phyloP scores from a whole-genome alignment of 164 flowering plant species.

The Stephania cephalantha region DNA sequence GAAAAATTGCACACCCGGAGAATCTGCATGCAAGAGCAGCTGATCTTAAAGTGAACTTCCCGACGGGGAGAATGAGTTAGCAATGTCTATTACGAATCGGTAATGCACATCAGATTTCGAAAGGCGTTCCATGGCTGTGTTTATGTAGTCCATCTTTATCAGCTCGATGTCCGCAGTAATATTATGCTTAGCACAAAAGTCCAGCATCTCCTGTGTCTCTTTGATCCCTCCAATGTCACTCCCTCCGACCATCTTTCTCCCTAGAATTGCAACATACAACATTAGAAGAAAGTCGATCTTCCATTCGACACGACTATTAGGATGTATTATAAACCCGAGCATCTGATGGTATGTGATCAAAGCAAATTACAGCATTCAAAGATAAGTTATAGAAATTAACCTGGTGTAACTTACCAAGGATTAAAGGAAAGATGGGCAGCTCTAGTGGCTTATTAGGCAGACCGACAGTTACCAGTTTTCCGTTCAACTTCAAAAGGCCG shows the following conservation, averaged over 20 bases:
- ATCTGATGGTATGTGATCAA: neutral
- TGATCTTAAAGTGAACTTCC: neutral
- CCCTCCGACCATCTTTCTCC: slow-evolving; percentile 37
- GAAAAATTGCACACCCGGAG: neutral
- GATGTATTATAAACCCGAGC: neutral
- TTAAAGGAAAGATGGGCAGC: slow-evolving; percentile 36
- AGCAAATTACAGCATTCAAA: neutral
- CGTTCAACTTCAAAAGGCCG: slow-evolving; percentile 34
- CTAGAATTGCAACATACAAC: slow-evolving; percentile 11
- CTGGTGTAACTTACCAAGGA: slow-evolving; percentile 26
- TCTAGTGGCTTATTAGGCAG: slow-evolving; percentile 40
- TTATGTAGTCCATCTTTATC: slow-evolving; percentile 43
- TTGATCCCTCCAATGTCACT: slow-evolving; percentile 42
- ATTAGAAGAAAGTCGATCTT: neutral
- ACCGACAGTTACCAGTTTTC: slow-evolving; percentile 46
- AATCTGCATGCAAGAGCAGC: neutral
- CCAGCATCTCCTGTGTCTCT: slow-evolving; percentile 60
- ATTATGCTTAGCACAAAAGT: slow-evolving; percentile 44
- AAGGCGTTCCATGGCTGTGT: slow-evolving; percentile 52
- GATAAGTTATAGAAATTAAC: neutral
- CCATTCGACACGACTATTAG: neutral
- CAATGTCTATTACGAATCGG: slow-evolving; percentile 51
- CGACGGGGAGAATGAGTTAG: slow-evolving; percentile 14
- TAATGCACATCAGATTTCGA: slow-evolving; percentile 42
- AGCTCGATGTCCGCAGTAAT: slow-evolving; percentile 46